Evolutionary conservation across 352 stramenopile genomes (phyloP).

Genomic region (Thalassiosira allenii): DNA sequence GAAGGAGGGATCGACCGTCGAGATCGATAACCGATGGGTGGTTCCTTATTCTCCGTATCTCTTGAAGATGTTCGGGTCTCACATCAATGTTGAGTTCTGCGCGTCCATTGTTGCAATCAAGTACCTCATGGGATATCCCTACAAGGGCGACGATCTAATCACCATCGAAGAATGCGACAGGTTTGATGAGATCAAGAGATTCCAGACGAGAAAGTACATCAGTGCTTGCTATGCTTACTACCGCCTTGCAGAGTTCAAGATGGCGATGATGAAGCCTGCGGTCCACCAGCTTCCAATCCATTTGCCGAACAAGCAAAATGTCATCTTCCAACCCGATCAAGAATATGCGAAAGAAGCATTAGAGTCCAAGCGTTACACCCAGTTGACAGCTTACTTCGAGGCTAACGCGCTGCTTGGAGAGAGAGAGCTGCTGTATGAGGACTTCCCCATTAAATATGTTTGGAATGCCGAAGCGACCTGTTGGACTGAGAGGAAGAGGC

Average conservation of each 20-base stretch:
- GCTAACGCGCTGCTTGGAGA: neutral
- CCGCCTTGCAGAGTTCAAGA: neutral
- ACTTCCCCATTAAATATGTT: slow-evolving; percentile 10
- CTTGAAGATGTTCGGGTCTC: slow-evolving; percentile 71
- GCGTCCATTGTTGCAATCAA: slow-evolving; percentile 61
- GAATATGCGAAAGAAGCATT: slow-evolving; percentile 7
- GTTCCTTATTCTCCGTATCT: slow-evolving; percentile 82
- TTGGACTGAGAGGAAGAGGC: slow-evolving; percentile 4
- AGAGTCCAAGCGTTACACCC: neutral
- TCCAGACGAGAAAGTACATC: slow-evolving; percentile 16
- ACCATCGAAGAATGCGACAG: slow-evolving; percentile 4
- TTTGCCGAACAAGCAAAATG: slow-evolving; percentile 17
- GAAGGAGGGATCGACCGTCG: neutral
- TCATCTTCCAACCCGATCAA: slow-evolving; percentile 16
- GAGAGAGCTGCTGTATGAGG: neutral
- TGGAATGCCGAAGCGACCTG: slow-evolving; percentile 1
- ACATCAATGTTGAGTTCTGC: slow-evolving; percentile 84
- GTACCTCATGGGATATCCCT: slow-evolving; percentile 84
- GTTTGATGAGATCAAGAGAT: slow-evolving; percentile 11
- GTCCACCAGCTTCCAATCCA: slow-evolving; percentile 13
- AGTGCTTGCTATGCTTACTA: slow-evolving; percentile 1
- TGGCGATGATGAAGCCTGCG: slow-evolving; percentile 6
- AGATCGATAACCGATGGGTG: slow-evolving; percentile 21
- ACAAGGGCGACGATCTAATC: slow-evolving; percentile 69
- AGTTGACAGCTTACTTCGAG: neutral